Conservation (phyloP, 2,329 filamentous ascomycete genomes). For the Furcasterigmium furcatum region DNA sequence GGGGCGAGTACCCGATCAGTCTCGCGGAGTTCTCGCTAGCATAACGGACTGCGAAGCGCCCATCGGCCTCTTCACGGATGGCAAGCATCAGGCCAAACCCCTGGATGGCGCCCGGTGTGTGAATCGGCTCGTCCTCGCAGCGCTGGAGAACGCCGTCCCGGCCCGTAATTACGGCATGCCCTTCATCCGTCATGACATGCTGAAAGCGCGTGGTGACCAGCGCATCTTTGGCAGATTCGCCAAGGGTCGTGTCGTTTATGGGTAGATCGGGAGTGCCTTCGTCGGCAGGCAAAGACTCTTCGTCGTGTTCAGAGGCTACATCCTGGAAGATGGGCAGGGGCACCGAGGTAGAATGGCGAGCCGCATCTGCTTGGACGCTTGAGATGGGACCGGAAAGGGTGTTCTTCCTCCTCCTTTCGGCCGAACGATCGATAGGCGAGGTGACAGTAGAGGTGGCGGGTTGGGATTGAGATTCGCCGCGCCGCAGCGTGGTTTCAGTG, state of each 20-base stretch:
- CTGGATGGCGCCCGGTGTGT: constrained; percentile 79
- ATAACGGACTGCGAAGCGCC: constrained; percentile 66
- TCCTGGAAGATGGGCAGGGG: constrained; percentile 24
- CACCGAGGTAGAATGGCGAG: constrained; percentile 28
- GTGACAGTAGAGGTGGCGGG: constrained; percentile 7
- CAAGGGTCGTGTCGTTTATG: neutral
- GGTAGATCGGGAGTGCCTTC: constrained; percentile 3
- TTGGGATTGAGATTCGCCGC: constrained; percentile 5
- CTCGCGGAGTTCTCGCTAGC: constrained; percentile 78
- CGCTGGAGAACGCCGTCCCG: constrained; percentile 69
- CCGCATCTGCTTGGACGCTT: constrained; percentile 41
- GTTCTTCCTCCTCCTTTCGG: constrained; percentile 25
- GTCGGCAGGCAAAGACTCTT: constrained; percentile 4
- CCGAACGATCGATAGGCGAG: constrained; percentile 14
- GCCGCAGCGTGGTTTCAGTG: constrained; percentile 15
- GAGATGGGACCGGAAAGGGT: constrained; percentile 34
- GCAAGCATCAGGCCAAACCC: constrained; percentile 76
- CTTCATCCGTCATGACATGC: constrained; percentile 71
- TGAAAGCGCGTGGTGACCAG: constrained; percentile 73
- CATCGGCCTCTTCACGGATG: constrained; percentile 66
- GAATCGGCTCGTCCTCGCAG: constrained; percentile 90
- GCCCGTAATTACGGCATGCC: constrained; percentile 81
- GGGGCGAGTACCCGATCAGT: constrained; percentile 74
- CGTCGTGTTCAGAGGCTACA: constrained; percentile 22
- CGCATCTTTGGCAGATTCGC: constrained; percentile 23